Conservation (phyloP, 495 filamentous ascomycete genomes). For the Amphirosellinia nigrospora region DNA sequence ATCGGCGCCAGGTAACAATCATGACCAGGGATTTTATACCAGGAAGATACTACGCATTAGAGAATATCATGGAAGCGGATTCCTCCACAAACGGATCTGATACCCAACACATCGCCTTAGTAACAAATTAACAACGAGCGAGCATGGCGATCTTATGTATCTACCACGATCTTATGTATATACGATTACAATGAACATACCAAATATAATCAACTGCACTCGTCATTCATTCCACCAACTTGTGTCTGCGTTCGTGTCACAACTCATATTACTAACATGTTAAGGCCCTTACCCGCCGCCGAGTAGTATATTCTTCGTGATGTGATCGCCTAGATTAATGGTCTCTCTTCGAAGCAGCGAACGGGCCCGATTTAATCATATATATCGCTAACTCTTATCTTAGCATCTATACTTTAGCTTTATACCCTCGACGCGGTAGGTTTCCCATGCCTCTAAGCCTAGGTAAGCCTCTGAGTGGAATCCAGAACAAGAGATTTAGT, state of each 20-base stretch:
- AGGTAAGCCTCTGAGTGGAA: neutral
- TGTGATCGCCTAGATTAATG: neutral
- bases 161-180: constrained; percentile 7
- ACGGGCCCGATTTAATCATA: neutral
- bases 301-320: neutral
- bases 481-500: neutral
- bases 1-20: neutral
- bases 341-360: neutral
- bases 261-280: neutral
- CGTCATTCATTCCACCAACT: neutral
- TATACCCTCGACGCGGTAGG: neutral
- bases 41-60: neutral
- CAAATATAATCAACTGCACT: neutral
- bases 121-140: neutral
- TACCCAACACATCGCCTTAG: neutral
- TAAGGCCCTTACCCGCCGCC: neutral
- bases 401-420: neutral
- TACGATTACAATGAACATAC: constrained; percentile 13
- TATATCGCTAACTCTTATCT: neutral
- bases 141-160: constrained; percentile 11
- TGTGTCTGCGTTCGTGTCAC: neutral
- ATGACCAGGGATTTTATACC: neutral
- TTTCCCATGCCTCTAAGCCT: neutral
- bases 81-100: constrained; percentile 1
- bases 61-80: neutral